A percentile compares a stretch with the other conserved stretches of the same genome.
These are phyloP conservation scores for Ascochyta lentis DNA, from an alignment of 2,329 filamentous ascomycete genomes.

Conservation along the genomic window DNA sequence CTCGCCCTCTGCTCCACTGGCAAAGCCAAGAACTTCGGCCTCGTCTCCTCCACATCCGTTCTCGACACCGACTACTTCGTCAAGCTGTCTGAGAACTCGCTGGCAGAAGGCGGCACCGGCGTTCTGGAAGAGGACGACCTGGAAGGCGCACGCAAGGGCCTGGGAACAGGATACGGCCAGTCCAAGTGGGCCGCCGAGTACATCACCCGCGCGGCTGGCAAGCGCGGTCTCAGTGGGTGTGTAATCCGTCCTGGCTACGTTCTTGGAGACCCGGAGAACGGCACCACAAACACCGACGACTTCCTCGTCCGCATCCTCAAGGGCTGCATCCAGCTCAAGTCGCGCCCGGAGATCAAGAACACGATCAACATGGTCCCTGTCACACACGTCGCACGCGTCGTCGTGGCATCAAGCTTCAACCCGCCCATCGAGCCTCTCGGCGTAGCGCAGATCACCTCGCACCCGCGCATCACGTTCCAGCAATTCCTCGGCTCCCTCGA, in stretches of 20 bases:
- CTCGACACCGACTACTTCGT: slow-evolving; percentile 86
- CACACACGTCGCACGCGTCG: slow-evolving; percentile 79
- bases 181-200: slow-evolving; percentile 82
- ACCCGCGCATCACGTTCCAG: slow-evolving; percentile 79
- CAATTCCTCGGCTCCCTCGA: slow-evolving; percentile 75
- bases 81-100: slow-evolving; percentile 69
- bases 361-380: slow-evolving; percentile 91
- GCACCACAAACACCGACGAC: slow-evolving; percentile 80
- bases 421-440: slow-evolving; percentile 62
- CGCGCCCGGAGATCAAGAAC: slow-evolving; percentile 79
- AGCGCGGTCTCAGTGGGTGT: slow-evolving; percentile 74
- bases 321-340: slow-evolving; percentile 80
- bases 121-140: slow-evolving; percentile 81
- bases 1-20: slow-evolving; percentile 77
- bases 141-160: slow-evolving; percentile 74
- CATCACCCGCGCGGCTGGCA: slow-evolving; percentile 79
- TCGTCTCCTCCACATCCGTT: slow-evolving; percentile 81
- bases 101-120: slow-evolving; percentile 66
- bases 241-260: slow-evolving; percentile 88
- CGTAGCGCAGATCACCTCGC: slow-evolving; percentile 80
- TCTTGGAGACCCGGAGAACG: slow-evolving; percentile 72
- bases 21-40: slow-evolving; percentile 79
- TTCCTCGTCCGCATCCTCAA: slow-evolving; percentile 88
- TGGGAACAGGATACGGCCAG: slow-evolving; percentile 89
- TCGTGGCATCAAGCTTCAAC: slow-evolving; percentile 75